Conservation (phyloP, 805 yeast species). For the Metschnikowia baotianmanensis region DNA sequence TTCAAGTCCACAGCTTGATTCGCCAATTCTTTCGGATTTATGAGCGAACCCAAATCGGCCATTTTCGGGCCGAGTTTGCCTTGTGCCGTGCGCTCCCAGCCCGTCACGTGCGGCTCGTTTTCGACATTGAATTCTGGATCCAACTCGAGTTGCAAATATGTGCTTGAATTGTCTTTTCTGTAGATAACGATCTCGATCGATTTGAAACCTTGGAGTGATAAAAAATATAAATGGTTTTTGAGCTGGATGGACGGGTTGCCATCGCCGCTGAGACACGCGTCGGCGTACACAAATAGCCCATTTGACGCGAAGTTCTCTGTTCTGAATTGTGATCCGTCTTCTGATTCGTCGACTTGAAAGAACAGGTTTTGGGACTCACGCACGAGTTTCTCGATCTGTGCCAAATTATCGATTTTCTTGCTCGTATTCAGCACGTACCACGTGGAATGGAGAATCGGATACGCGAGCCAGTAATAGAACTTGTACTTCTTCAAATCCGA, state of each 20-base stretch:
- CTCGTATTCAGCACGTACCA: conserved; percentile 39
- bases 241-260: conserved; percentile 49
- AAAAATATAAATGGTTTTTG: conserved; percentile 54
- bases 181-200: conserved; percentile 25
- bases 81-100: conserved; percentile 85
- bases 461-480: conserved; percentile 87
- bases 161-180: conserved; percentile 21
- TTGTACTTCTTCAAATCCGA: conserved; percentile 88
- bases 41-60: conserved; percentile 76
- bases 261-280: conserved; percentile 27
- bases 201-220: conserved; percentile 30
- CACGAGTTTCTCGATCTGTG: conserved; percentile 7
- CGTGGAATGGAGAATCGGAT: conserved; percentile 58
- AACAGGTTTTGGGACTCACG: neutral
- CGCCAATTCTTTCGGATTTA: conserved; percentile 79
- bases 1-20: conserved; percentile 92
- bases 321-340: too few species aligned
- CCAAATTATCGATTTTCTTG: conserved; percentile 5
- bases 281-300: conserved; percentile 30
- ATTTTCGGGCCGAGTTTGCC: conserved; percentile 78
- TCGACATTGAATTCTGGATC: conserved; percentile 12
- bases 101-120: conserved; percentile 50
- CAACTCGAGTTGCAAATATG: conserved; percentile 19
- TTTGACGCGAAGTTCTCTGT: neutral
- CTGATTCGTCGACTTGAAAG: neutral